Percentiles rank a stretch among this genome's conserved stretches.
phyloP scores from a whole-genome alignment of 106 monocot species.

The Alisma plantagoaquatica region DNA sequence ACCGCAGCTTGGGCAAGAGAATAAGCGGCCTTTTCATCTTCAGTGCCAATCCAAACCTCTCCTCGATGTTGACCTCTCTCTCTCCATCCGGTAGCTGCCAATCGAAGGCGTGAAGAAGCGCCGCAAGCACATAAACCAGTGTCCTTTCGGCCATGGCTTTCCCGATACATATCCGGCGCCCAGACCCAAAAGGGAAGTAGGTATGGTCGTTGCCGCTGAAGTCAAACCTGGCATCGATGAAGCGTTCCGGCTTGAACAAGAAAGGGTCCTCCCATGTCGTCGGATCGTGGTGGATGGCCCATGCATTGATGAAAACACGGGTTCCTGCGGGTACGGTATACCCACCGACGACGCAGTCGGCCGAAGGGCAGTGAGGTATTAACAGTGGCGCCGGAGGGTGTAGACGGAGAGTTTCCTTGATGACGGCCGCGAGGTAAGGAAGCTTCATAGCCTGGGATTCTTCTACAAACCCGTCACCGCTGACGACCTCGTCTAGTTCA shows the following conservation, averaged over 20 bases:
- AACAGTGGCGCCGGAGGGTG: slow-evolving; percentile 14
- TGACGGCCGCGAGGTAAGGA: too few species aligned
- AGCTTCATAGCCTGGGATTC: too few species aligned
- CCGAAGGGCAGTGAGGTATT: slow-evolving; percentile 7
- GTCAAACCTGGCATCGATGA: too few species aligned
- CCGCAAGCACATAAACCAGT: slow-evolving; percentile 16
- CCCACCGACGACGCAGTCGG: too few species aligned
- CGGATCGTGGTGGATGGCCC: too few species aligned
- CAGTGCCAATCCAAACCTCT: slow-evolving; percentile 27
- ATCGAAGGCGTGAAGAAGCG: slow-evolving; percentile 34
- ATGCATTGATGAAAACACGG: too few species aligned
- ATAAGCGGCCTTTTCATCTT: slow-evolving; percentile 27
- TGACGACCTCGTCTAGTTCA: slow-evolving; percentile 9
- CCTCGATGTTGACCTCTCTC: too few species aligned
- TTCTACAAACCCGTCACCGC: slow-evolving; percentile 2
- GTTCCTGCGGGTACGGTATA: slow-evolving; percentile 7
- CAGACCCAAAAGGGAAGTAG: slow-evolving; percentile 31
- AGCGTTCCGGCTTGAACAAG: slow-evolving; percentile 19
- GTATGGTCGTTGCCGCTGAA: not conserved
- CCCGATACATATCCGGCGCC: slow-evolving; percentile 37
- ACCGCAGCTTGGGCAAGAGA: slow-evolving; percentile 21
- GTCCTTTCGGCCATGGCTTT: slow-evolving; percentile 27
- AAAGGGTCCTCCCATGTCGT: slow-evolving; percentile 9
- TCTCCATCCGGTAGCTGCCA: too few species aligned
- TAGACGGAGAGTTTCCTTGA: too few species aligned